Conservation (phyloP, 2,329 filamentous ascomycete species). For the Lasiodiplodia sp. region DNA sequence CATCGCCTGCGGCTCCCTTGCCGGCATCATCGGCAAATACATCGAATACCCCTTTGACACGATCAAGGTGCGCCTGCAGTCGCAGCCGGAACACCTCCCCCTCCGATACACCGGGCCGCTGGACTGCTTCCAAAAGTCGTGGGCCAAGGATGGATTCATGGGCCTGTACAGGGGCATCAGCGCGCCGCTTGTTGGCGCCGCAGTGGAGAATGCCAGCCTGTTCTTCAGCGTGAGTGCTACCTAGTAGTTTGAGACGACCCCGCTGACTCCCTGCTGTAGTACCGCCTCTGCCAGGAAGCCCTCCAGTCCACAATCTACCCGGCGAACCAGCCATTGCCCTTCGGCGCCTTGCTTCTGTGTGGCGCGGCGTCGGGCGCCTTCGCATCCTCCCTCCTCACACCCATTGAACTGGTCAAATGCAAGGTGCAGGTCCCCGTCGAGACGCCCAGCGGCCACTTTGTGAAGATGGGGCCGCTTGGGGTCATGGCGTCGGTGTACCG, state of each 20-base stretch:
- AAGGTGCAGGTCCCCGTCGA: conserved; percentile 84
- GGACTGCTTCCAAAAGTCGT: conserved; percentile 90
- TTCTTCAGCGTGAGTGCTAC: conserved; percentile 74
- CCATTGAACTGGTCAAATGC: conserved; percentile 97
- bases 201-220: conserved; percentile 87
- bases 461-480: conserved; percentile 67
- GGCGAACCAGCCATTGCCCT: conserved; percentile 68
- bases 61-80: conserved; percentile 95
- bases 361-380: conserved; percentile 88
- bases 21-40: conserved; percentile 90
- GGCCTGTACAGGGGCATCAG: conserved; percentile 92
- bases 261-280: conserved; percentile 45
- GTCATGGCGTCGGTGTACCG: conserved; percentile 82
- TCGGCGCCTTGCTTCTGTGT: conserved; percentile 77
- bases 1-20: conserved; percentile 86
- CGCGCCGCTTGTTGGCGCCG: conserved; percentile 88
- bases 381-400: conserved; percentile 89
- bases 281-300: conserved; percentile 59
- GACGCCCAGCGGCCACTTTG: conserved; percentile 40
- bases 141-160: conserved; percentile 77
- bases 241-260: neutral
- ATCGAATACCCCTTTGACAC: conserved; percentile 99
- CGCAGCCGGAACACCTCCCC: conserved; percentile 85
- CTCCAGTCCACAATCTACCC: conserved; percentile 69
- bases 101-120: conserved; percentile 84